These are phyloP conservation scores for Trichoderma sp. DNA, from an alignment of 2,329 filamentous ascomycete genomes.

Conservation along the genomic window DNA sequence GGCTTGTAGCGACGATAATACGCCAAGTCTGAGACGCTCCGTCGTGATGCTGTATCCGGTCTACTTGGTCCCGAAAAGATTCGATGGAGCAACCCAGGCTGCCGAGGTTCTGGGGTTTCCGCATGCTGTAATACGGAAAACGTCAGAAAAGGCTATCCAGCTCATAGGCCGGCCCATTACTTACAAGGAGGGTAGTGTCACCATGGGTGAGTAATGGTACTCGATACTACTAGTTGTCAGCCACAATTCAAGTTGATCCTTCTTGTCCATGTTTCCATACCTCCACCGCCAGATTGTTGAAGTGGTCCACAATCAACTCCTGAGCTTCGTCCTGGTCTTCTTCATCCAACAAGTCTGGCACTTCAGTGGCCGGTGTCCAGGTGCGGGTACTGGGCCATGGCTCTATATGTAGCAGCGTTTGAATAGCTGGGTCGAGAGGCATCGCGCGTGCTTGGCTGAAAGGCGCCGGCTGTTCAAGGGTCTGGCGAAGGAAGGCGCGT, in stretches of 20 bases:
- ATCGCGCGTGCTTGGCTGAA: conserved; percentile 33
- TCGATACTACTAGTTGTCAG: conserved; percentile 49
- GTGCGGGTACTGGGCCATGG: conserved; percentile 50
- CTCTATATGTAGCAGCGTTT: conserved; percentile 29
- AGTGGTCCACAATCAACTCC: conserved; percentile 54
- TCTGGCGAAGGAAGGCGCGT: conserved; percentile 7
- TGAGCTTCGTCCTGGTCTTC: conserved; percentile 53
- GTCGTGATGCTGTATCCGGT: conserved; percentile 29
- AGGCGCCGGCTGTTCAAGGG: conserved; percentile 31
- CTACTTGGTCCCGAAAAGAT: conserved; percentile 34
- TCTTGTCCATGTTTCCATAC: conserved; percentile 37
- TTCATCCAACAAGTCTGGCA: conserved; percentile 49
- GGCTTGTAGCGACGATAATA: conserved; percentile 47
- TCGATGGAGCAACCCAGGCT: conserved; percentile 43
- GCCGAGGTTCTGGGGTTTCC: conserved; percentile 32
- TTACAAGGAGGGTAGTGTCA: conserved; percentile 42
- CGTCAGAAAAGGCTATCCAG: neutral
- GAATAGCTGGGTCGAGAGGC: conserved; percentile 33
- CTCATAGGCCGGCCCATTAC: conserved; percentile 26
- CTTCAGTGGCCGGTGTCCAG: conserved; percentile 60
- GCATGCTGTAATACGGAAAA: conserved; percentile 28
- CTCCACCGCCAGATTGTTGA: conserved; percentile 62
- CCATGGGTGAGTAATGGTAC: conserved; percentile 46
- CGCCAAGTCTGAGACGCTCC: conserved; percentile 59
- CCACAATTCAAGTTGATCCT: neutral